Evolutionary conservation across 2,329 filamentous ascomycete genomes (phyloP).

Genomic region (Gnomoniopsis sp.): DNA sequence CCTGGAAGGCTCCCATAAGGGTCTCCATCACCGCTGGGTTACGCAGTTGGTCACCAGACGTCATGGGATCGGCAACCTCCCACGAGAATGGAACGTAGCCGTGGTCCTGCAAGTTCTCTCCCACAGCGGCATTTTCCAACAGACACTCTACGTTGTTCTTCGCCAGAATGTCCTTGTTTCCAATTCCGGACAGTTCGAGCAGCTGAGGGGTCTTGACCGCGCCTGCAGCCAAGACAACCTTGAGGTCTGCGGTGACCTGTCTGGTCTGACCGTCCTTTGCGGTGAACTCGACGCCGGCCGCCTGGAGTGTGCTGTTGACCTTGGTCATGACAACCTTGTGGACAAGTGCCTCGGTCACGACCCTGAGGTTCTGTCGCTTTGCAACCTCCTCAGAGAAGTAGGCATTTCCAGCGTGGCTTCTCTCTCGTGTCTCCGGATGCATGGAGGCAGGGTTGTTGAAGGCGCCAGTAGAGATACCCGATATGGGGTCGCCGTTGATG

Average conservation of each 20-base stretch:
- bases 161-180: conserved; percentile 33
- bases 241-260: conserved; percentile 13
- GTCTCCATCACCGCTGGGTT: conserved; percentile 13
- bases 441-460: conserved; percentile 18
- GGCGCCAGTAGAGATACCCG: conserved; percentile 2
- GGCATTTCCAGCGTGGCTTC: conserved; percentile 16
- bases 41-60: conserved; percentile 21
- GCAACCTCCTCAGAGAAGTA: conserved; percentile 15
- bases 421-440: conserved; percentile 14
- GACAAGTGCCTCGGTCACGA: conserved; percentile 24
- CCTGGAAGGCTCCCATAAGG: conserved; percentile 23
- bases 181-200: conserved; percentile 23
- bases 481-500: conserved; percentile 10
- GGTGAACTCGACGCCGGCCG: conserved; percentile 23
- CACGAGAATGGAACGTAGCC: conserved; percentile 21
- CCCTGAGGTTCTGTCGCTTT: conserved; percentile 14
- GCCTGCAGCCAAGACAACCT: conserved; percentile 32
- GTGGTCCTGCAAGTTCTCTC: conserved; percentile 38
- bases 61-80: conserved; percentile 31
- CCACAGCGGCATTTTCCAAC: conserved; percentile 34
- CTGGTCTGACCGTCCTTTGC: conserved; percentile 19
- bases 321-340: conserved; percentile 21
- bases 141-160: conserved; percentile 30
- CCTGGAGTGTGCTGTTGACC: conserved; percentile 14
- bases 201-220: conserved; percentile 25